phyloP scores from a whole-genome alignment of 192 early-diverging fungal genomes.

The Phycomyces blakesleeanus region DNA sequence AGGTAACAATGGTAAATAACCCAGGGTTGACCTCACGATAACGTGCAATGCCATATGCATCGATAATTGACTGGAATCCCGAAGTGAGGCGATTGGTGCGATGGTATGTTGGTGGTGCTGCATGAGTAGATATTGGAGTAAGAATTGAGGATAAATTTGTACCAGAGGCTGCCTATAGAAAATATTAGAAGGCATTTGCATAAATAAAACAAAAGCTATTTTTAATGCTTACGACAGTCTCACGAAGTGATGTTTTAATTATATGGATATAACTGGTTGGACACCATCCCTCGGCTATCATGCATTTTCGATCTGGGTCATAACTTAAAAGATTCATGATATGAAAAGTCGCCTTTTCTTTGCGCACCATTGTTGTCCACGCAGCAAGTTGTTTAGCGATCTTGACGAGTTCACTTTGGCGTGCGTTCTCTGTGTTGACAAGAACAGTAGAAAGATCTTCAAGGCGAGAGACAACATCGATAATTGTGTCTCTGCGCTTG shows the following conservation, averaged over 20 bases:
- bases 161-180: conserved; percentile 44
- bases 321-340: conserved; percentile 96
- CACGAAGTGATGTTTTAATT: conserved; percentile 78
- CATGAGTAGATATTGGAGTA: conserved; percentile 78
- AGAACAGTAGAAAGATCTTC: conserved; percentile 83
- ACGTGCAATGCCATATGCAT: conserved; percentile 94
- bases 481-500: conserved; percentile 77
- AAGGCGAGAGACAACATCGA: conserved; percentile 79
- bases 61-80: conserved; percentile 96
- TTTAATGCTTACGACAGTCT: conserved; percentile 59
- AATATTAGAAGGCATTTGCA: no score
- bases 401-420: conserved; percentile 77
- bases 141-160: conserved; percentile 86
- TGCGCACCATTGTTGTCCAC: conserved; percentile 90
- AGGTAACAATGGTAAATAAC: conserved; percentile 92
- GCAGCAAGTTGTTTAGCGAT: conserved; percentile 82
- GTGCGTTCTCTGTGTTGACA: conserved; percentile 79
- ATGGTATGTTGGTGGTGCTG: conserved; percentile 91
- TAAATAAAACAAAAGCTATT: neutral
- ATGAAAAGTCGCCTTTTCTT: conserved; percentile 98
- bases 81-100: conserved; percentile 93
- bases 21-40: conserved; percentile 99
- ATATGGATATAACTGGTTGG: conserved; percentile 80
- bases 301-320: conserved; percentile 86
- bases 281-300: conserved; percentile 99